Evolutionary conservation across 2,329 filamentous ascomycete species (phyloP).

Genomic region (Ramularia collo-cygni): DNA sequence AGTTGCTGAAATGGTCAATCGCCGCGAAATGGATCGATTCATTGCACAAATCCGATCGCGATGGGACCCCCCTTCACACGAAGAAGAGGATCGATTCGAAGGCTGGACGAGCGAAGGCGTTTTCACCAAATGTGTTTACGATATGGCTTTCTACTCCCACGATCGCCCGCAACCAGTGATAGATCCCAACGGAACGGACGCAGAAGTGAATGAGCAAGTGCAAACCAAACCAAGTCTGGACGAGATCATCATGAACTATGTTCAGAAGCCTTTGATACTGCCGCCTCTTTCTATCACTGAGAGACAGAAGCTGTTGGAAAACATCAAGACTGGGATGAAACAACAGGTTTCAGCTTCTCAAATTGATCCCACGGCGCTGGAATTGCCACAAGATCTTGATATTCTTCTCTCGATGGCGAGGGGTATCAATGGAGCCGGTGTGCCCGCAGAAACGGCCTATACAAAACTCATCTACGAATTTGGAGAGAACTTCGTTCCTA

Average conservation of each 20-base stretch:
- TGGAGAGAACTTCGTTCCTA: background rate
- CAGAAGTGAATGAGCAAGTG: constrained; percentile 1
- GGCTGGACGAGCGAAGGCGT: constrained; percentile 2
- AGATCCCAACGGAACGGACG: background rate
- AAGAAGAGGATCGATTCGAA: background rate
- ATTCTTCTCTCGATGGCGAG: background rate
- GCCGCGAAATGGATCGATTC: constrained; percentile 1
- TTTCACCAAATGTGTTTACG: constrained; percentile 1
- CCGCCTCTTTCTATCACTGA: background rate
- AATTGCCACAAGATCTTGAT: background rate
- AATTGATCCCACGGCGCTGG: background rate
- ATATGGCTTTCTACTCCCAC: background rate
- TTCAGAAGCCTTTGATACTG: background rate
- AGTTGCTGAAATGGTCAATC: constrained; percentile 2
- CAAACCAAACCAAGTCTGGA: background rate
- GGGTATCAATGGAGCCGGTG: background rate
- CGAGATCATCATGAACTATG: background rate
- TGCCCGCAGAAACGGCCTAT: background rate
- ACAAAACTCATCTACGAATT: background rate
- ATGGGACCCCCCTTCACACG: background rate
- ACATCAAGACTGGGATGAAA: background rate
- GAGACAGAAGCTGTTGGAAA: background rate
- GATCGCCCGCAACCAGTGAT: no score
- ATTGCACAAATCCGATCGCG: constrained; percentile 1
- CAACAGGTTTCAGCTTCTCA: background rate